A percentile compares a stretch with the other conserved stretches of the same genome.
These are phyloP conservation scores for Annona squamosa DNA, from an alignment of 164 flowering plant species.

Conservation along the genomic window DNA sequence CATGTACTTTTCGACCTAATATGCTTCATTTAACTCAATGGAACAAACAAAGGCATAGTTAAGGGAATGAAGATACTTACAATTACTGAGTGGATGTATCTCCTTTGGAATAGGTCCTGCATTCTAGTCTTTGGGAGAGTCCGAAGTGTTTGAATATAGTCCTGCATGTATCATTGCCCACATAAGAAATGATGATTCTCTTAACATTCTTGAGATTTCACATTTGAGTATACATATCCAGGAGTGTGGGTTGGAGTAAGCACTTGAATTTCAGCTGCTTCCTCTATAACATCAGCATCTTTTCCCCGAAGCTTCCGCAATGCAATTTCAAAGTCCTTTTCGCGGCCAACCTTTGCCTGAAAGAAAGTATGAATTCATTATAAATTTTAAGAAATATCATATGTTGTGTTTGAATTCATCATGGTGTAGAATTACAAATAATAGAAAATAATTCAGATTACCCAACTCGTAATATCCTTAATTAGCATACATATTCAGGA, in stretches of 20 bases:
- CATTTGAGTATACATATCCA: too few species aligned
- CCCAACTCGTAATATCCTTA: too few species aligned
- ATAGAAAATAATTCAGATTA: too few species aligned
- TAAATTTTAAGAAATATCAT: too few species aligned
- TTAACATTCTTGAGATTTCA: too few species aligned
- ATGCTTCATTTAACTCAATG: too few species aligned
- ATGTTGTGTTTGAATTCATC: too few species aligned
- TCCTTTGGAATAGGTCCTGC: conserved; percentile 60
- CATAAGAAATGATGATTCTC: too few species aligned
- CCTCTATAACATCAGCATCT: conserved; percentile 58
- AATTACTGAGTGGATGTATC: conserved; percentile 58
- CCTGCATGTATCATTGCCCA: conserved; percentile 38
- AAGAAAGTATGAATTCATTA: neutral
- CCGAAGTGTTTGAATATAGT: conserved; percentile 55
- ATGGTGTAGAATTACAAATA: too few species aligned
- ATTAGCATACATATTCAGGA: too few species aligned
- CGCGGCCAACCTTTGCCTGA: conserved; percentile 68
- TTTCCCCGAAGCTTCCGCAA: conserved; percentile 66
- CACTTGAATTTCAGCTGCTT: conserved; percentile 73
- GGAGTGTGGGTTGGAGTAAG: conserved; percentile 8
- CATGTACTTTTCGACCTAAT: too few species aligned
- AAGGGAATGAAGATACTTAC: conserved; percentile 23
- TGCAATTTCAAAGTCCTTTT: conserved; percentile 58
- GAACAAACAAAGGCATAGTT: too few species aligned
- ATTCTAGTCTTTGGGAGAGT: conserved; percentile 65